These are phyloP conservation scores for Astrothelium subdiscretum DNA, from an alignment of 495 filamentous ascomycete species.

Conservation along the genomic window DNA sequence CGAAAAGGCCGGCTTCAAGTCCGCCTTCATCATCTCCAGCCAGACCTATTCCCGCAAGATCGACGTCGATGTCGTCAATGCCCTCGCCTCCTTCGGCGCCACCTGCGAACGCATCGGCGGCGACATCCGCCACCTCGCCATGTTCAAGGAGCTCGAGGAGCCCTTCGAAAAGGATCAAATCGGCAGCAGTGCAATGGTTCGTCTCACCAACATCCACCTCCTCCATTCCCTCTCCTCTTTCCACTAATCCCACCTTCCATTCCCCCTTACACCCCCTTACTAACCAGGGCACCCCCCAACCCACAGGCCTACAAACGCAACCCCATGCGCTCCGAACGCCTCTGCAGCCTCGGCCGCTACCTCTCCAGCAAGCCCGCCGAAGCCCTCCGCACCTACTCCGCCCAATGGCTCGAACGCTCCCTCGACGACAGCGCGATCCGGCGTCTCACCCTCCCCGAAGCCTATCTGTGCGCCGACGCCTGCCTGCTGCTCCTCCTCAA, in stretches of 20 bases:
- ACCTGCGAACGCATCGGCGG: slow-evolving; percentile 63
- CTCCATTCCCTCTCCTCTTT: not conserved
- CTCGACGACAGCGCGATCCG: slow-evolving; percentile 55
- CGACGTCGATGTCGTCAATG: slow-evolving; percentile 69
- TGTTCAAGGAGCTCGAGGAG: slow-evolving; percentile 78
- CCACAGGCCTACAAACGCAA: slow-evolving; percentile 83
- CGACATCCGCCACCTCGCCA: slow-evolving; percentile 72
- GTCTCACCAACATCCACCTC: slow-evolving; percentile 11
- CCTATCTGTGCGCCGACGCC: slow-evolving; percentile 73
- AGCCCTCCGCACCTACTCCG: slow-evolving; percentile 63
- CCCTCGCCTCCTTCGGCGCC: slow-evolving; percentile 68
- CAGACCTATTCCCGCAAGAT: slow-evolving; percentile 82
- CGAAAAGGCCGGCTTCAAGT: slow-evolving; percentile 72
- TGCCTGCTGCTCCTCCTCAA: slow-evolving; percentile 74
- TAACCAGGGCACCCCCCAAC: not conserved
- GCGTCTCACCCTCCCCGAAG: slow-evolving; percentile 64
- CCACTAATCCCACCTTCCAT: slow-evolving; percentile 4
- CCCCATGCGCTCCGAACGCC: slow-evolving; percentile 79
- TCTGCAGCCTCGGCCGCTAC: slow-evolving; percentile 64
- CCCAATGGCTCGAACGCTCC: slow-evolving; percentile 70
- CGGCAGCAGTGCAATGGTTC: slow-evolving; percentile 39
- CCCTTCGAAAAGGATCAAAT: slow-evolving; percentile 78
- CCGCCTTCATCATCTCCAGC: slow-evolving; percentile 59
- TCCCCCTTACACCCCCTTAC: not conserved
- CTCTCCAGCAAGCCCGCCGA: slow-evolving; percentile 55